Percentiles rank a stretch among this genome's conserved stretches.
Evolutionary conservation across 306 rosid species (phyloP).

Genomic region (Oxytropis ochrocephala): DNA sequence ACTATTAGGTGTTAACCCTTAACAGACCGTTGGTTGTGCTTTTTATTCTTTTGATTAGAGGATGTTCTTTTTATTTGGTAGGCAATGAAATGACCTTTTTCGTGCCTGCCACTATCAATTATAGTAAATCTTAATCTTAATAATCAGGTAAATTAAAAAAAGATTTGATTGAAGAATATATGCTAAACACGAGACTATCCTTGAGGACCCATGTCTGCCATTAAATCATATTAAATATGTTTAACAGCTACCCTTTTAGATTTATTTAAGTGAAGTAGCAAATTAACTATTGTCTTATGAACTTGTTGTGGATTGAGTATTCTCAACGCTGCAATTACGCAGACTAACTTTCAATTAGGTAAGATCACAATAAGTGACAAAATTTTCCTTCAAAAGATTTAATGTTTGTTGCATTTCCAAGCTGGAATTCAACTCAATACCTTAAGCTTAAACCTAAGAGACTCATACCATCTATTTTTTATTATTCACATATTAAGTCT

Average conservation of each 20-base stretch:
- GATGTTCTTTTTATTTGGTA: conserved; percentile 18
- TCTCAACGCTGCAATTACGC: too few species aligned
- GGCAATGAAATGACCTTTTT: conserved; percentile 12
- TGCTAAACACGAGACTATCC: conserved; percentile 21
- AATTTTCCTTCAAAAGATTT: too few species aligned
- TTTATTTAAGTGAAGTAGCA: conserved; percentile 3
- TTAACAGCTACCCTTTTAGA: neutral
- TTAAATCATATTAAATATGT: conserved; percentile 29
- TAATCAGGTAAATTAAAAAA: neutral
- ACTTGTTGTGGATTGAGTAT: too few species aligned
- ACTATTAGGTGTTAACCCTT: too few species aligned
- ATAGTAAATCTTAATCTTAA: conserved; percentile 20
- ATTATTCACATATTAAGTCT: too few species aligned
- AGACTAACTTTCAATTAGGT: too few species aligned
- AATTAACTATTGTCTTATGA: conserved; percentile 26
- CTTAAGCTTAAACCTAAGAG: too few species aligned
- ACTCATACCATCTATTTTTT: too few species aligned
- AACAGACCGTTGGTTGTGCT: neutral
- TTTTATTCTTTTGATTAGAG: neutral
- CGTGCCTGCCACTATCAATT: conserved; percentile 35
- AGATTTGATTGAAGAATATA: conserved; percentile 18
- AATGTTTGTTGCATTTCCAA: too few species aligned
- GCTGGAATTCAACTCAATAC: too few species aligned
- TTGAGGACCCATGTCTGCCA: conserved; percentile 43
- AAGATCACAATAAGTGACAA: too few species aligned